Evolutionary conservation across 2,329 filamentous ascomycete species (phyloP), one percentile per base, ranked within the genome.

Genomic region (Albophoma yamanashiensis): DNA sequence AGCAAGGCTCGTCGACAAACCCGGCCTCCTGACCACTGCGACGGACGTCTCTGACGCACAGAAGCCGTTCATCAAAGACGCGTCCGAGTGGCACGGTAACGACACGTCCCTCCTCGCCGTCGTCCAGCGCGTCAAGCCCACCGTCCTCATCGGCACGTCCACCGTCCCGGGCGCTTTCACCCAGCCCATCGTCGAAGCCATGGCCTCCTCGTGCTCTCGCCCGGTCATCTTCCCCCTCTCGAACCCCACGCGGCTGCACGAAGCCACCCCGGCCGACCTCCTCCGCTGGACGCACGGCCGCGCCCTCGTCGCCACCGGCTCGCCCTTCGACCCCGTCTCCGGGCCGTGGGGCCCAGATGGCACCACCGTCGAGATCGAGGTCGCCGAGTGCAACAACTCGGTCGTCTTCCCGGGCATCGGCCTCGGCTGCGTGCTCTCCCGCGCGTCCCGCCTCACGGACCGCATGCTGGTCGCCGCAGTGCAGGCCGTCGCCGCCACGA

Each of bases 311-410:
- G 90, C 92, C 0, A 96, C 92, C 0, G 92, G 92, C 5, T 91
- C 87, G 11, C 91, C 92, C 0, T 96, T 95, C 70, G 80, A 83
- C 1, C 87, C 91, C 0, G 89, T 94, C 17, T 82, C 82, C 57
- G 82, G 80, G 0, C 77, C 81, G 1, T 84, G 82, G 79, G 80
- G 78, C 2, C n/a, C 68, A 0, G 70, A 75, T 12, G 81, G 78
- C 0, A 78, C 81, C 9, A 4, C 27, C 11, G 61, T 79, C 1
- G 71, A 73, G 62, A 76, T 81, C 61, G 73, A 79, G 36, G 69
- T 82, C 68, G 90, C 90, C 31, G 91, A 96, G 73, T 96, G 92
- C 75, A 96, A 96, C 75, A 96, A 96, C 74, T 89, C 86, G 0
- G 89, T 89, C 40, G 88, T 88, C 20, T 96, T 95, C 72, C 91